These are phyloP conservation scores for Vitis hybrid DNA, from an alignment of 177 flowering plant species.

Conservation along the genomic window DNA sequence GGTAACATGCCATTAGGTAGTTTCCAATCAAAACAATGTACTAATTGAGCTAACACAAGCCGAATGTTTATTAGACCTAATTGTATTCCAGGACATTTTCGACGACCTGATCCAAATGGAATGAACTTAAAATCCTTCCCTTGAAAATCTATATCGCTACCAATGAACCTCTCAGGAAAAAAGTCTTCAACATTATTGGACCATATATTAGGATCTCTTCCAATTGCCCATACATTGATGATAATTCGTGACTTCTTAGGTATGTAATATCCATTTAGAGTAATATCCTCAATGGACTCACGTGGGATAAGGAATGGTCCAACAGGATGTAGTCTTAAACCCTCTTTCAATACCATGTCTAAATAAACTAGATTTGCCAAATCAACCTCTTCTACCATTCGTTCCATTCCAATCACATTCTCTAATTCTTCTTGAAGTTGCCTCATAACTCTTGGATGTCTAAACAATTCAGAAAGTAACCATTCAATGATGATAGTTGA, in stretches of 20 bases:
- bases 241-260: no score
- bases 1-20: slow-evolving; percentile 19
- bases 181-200: slow-evolving; percentile 12
- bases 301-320: not conserved
- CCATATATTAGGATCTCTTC: not conserved
- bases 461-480: not conserved
- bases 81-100: slow-evolving; percentile 32
- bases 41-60: slow-evolving; percentile 18
- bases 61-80: slow-evolving; percentile 15
- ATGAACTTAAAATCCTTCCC: slow-evolving; percentile 25
- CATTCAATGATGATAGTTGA: not conserved
- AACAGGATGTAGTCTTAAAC: no score
- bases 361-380: not conserved
- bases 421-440: slow-evolving; percentile 12
- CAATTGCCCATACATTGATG: no score
- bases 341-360: no score
- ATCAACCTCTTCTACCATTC: slow-evolving; percentile 1
- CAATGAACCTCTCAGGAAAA: slow-evolving; percentile 25
- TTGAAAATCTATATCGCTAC: slow-evolving; percentile 20
- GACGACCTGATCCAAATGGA: slow-evolving; percentile 37
- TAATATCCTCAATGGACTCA: not conserved
- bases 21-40: slow-evolving; percentile 36
- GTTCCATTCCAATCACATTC: slow-evolving; percentile 10
- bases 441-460: slow-evolving; percentile 1
- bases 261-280: no score